Conservation (phyloP, 2,329 filamentous ascomycete species). For the Ceratocystis lukuohia region DNA sequence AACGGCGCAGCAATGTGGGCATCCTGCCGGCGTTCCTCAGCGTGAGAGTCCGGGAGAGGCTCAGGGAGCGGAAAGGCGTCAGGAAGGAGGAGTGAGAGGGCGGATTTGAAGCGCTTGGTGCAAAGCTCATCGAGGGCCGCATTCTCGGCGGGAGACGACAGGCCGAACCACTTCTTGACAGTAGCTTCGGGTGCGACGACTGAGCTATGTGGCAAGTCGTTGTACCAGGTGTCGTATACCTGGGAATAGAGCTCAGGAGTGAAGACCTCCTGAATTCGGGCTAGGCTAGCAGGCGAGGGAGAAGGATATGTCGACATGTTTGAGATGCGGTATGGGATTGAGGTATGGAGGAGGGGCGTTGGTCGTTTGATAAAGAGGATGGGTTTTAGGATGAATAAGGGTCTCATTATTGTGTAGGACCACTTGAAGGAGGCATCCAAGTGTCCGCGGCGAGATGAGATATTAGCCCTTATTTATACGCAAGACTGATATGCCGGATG, state of each 20-base stretch:
- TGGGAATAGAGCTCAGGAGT: conserved; percentile 13
- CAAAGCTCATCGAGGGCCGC: conserved; percentile 16
- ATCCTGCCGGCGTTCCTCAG: conserved; percentile 12
- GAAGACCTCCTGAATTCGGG: conserved; percentile 12
- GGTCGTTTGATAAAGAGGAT: neutral
- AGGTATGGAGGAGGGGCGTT: neutral
- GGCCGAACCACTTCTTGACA: conserved; percentile 19
- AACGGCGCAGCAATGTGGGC: conserved; percentile 14
- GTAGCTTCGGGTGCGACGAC: neutral
- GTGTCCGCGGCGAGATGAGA: too few relatives aligned
- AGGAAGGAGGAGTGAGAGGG: conserved; percentile 6
- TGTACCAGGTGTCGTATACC: conserved; percentile 17
- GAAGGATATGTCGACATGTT: neutral
- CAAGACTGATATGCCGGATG: too few relatives aligned
- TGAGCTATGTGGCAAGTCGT: conserved; percentile 11
- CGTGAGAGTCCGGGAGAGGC: conserved; percentile 12
- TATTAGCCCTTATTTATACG: too few relatives aligned
- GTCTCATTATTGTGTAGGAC: neutral
- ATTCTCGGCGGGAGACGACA: conserved; percentile 1
- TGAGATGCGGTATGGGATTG: neutral
- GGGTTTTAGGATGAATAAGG: neutral
- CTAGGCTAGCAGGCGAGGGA: neutral
- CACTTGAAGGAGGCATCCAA: too few relatives aligned
- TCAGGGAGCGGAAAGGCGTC: conserved; percentile 25
- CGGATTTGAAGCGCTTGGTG: neutral